Base-by-base conservation (phyloP, 129 eudicot species). In the Gnaphalium uliginosum region DNA sequence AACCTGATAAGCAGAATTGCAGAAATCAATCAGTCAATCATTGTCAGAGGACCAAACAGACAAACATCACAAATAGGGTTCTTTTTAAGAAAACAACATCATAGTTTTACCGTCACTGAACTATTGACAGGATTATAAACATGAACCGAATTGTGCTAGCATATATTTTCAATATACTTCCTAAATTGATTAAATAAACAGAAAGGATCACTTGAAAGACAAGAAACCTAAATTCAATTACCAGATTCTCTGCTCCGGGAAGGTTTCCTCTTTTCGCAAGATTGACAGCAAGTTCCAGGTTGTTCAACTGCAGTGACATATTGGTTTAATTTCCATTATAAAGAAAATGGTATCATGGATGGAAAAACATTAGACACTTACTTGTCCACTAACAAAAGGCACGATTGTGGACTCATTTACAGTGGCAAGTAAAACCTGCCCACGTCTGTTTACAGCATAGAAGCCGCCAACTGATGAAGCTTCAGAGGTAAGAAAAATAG, bases 211-310 rank as follows among this genome's bases (percentile, higher is more conserved):
- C 53, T 6, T 68, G 68, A 69, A 70, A 61, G 75, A 66, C 39
- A 65, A 15, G 43, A 26, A 62, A 1, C 58, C 2, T n/a, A 25
- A 26, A 27, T 4, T 6, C 14, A 68, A 81, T 74, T 85, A 90
- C 98, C 98, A 94, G 56, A 82, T 94, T 90, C 78, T 94, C 98
- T 18, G 98, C 98, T 80, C 98, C 98, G 50, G 98, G 98, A 60
- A 94, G 88, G 73, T 94, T 94, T 81, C 98, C 98, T 76, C 98
- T 83, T 84, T 90, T 94, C 8, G 98, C 98, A 78, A 94, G 98
- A 89, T 85, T 94, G 67, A 90, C 98, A 76, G 97, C 98, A 87
- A 94, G 98, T 83, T 94, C 98, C 84, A 90, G 86, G 81, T 94
- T 94, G 78, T 94, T 94, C 73, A 94, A 75, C 98, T 94, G 91